Conservation (phyloP, 2,329 filamentous ascomycete species). For the Aspergillus versicolor region DNA sequence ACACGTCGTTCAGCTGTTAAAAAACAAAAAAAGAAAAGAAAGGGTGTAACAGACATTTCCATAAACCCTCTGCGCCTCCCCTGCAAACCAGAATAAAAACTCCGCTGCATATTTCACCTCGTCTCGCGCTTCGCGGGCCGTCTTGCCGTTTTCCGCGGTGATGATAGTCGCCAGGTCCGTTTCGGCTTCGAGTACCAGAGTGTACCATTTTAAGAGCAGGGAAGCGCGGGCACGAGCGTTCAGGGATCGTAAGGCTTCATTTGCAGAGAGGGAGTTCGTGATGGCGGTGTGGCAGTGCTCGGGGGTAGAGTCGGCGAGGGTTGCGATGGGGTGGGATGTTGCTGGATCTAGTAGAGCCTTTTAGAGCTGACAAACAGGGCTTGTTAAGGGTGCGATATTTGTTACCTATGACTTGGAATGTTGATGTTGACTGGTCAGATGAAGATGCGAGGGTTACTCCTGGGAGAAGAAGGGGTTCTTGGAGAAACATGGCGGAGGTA, state of each 20-base stretch:
- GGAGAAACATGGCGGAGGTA: no score
- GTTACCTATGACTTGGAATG: no score
- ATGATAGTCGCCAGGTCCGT: slow-evolving; percentile 54
- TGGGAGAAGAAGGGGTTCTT: no score
- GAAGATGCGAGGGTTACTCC: no score
- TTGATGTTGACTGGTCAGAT: no score
- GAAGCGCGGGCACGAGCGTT: not conserved
- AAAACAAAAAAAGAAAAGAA: no score
- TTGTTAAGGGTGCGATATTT: no score
- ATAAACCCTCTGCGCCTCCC: slow-evolving; percentile 51
- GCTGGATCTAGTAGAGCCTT: not conserved
- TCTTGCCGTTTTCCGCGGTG: slow-evolving; percentile 62
- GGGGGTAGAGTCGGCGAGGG: not conserved
- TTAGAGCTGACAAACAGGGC: no score
- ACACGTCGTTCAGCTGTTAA: no score
- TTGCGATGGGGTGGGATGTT: not conserved
- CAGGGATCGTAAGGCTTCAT: not conserved
- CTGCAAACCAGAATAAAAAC: slow-evolving; percentile 59
- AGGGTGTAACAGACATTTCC: no score
- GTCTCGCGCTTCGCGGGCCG: slow-evolving; percentile 49
- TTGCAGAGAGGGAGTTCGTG: not conserved
- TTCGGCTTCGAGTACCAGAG: slow-evolving; percentile 54
- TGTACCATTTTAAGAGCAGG: slow-evolving; percentile 54
- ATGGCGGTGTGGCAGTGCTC: not conserved
- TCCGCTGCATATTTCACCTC: slow-evolving; percentile 50